Percentiles rank a stretch among this genome's conserved stretches.
phyloP scores from a whole-genome alignment of 768 basidiomycete species.

The Pulveroboletus sp. region DNA sequence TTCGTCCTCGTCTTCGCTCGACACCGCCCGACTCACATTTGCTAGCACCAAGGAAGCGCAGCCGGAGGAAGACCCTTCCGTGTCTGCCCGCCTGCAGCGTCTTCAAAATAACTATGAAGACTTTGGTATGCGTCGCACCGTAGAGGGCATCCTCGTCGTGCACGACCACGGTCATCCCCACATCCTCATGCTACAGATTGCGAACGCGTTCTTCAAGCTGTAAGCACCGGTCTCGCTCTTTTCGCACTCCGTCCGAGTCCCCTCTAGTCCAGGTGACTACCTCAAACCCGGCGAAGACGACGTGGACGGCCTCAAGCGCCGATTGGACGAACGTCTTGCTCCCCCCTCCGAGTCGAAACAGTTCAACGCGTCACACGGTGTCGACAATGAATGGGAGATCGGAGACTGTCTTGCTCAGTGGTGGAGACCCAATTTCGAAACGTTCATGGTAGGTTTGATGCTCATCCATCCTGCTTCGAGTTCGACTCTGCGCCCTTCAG shows the following conservation, averaged over 20 bases:
- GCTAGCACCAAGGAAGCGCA: slow-evolving; percentile 91
- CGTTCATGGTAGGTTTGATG: slow-evolving; percentile 78
- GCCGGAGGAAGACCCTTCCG: slow-evolving; percentile 95
- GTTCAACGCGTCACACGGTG: slow-evolving; percentile 70
- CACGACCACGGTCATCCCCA: slow-evolving; percentile 98
- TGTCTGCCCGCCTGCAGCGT: slow-evolving; percentile 88
- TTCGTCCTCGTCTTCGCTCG: slow-evolving; percentile 21
- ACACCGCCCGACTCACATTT: slow-evolving; percentile 8
- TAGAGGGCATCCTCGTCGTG: slow-evolving; percentile 74
- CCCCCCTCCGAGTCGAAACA: slow-evolving; percentile 70
- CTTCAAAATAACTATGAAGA: slow-evolving; percentile 96
- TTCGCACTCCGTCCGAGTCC: not conserved
- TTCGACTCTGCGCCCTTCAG: slow-evolving; percentile 35
- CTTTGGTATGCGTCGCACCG: slow-evolving; percentile 93
- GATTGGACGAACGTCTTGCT: slow-evolving; percentile 85
- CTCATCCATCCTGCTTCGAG: not conserved
- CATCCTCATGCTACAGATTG: slow-evolving; percentile 97
- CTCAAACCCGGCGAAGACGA: slow-evolving; percentile 96
- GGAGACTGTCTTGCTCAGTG: slow-evolving; percentile 96
- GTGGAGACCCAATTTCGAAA: slow-evolving; percentile 99
- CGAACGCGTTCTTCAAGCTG: slow-evolving; percentile 99
- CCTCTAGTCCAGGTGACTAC: slow-evolving; percentile 88
- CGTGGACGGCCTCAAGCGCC: slow-evolving; percentile 80
- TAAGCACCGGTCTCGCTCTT: slow-evolving; percentile 35
- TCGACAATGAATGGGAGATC: slow-evolving; percentile 92